Percentiles rank a stretch among this genome's conserved stretches.
phyloP scores from a whole-genome alignment of 129 eudicot species.

The Flaveria linearis region DNA sequence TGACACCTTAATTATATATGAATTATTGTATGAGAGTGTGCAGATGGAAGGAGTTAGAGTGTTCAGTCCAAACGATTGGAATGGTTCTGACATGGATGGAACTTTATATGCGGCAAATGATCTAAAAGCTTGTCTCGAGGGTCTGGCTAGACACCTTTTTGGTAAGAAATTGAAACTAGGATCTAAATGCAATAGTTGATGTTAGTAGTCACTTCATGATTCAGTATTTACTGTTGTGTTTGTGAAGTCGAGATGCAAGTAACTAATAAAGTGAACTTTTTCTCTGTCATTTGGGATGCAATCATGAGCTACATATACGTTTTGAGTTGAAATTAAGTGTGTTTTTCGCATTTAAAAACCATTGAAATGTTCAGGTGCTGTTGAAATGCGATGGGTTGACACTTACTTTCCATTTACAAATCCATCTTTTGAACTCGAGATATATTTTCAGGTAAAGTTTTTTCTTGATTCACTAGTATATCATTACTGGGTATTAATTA shows the following conservation, averaged over 20 bases:
- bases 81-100: conserved; percentile 68
- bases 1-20: background rate
- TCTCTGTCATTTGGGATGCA: background rate
- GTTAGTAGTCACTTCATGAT: background rate
- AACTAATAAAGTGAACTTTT: background rate
- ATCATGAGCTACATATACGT: background rate
- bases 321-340: background rate
- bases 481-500: background rate
- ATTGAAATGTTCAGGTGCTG: conserved; percentile 65
- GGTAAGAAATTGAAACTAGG: conserved; percentile 40
- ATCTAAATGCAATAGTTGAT: conserved; percentile 13
- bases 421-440: conserved; percentile 95
- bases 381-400: conserved; percentile 97
- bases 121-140: conserved; percentile 85
- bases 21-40: conserved; percentile 28
- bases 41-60: conserved; percentile 99
- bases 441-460: conserved; percentile 69
- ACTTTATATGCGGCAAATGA: conserved; percentile 75
- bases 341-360: conserved; percentile 16
- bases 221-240: background rate
- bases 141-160: conserved; percentile 82
- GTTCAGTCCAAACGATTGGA: conserved; percentile 78
- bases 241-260: background rate
- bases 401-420: conserved; percentile 88
- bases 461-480: background rate